phyloP scores from a whole-genome alignment of 345 rosid genomes.

The Ceriops decandra region DNA sequence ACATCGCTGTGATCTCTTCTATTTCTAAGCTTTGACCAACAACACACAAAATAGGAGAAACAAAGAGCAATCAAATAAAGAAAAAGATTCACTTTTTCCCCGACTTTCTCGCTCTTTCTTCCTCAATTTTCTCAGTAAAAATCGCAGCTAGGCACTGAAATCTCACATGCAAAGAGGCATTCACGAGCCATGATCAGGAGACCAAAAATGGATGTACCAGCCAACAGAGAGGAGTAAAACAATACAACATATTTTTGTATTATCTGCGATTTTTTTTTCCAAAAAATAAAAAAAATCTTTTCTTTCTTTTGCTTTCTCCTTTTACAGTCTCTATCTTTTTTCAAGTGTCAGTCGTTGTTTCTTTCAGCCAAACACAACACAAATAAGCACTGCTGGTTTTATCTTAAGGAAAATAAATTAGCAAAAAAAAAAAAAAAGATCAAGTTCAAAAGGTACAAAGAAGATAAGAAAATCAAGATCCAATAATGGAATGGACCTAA shows the following conservation, averaged over 20 bases:
- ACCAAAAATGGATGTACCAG: constrained; percentile 38
- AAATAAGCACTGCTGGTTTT: background rate
- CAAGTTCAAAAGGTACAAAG: constrained; percentile 8
- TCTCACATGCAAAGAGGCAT: constrained; percentile 32
- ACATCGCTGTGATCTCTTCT: constrained; percentile 30
- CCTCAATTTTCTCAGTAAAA: constrained; percentile 17
- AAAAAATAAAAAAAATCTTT: background rate
- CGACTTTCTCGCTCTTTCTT: constrained; percentile 25
- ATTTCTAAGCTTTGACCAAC: constrained; percentile 10
- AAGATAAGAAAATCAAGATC: constrained; percentile 5
- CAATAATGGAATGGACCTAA: background rate
- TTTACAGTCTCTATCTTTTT: background rate
- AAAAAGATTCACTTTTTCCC: constrained; percentile 22
- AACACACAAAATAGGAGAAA: background rate
- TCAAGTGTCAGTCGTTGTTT: background rate
- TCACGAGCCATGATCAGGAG: constrained; percentile 37
- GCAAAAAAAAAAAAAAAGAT: background rate
- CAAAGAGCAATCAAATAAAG: background rate
- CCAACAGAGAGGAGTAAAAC: constrained; percentile 12
- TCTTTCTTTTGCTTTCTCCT: background rate
- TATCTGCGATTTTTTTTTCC: background rate
- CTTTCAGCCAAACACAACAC: background rate
- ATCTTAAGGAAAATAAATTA: background rate
- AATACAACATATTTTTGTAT: constrained; percentile 16
- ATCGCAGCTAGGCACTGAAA: constrained; percentile 17